These are phyloP conservation scores for Apostasia shenzhenica DNA, from an alignment of 106 monocot species.

Conservation along the genomic window DNA sequence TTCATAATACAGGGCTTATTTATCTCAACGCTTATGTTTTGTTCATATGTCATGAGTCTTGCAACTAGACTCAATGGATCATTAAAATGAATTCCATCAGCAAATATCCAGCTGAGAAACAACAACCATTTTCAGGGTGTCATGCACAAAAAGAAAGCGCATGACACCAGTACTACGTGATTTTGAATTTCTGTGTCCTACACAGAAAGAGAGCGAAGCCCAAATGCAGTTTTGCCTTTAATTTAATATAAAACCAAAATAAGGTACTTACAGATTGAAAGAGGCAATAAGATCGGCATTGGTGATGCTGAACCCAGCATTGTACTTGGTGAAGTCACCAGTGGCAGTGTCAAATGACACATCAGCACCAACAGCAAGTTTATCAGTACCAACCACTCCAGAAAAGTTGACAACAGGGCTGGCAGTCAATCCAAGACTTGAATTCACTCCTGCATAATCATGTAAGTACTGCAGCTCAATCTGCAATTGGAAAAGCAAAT, in stretches of 20 bases:
- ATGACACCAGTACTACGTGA: too few species aligned
- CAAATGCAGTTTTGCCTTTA: not conserved
- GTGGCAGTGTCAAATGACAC: constrained; percentile 71
- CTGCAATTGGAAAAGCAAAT: constrained; percentile 20
- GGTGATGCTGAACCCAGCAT: constrained; percentile 60
- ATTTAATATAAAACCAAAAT: not conserved
- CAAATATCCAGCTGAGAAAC: too few species aligned
- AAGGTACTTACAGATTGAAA: constrained; percentile 55
- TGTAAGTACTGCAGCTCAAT: constrained; percentile 69
- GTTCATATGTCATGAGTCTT: too few species aligned
- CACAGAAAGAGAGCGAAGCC: not conserved
- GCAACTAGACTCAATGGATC: too few species aligned
- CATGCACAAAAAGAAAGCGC: too few species aligned
- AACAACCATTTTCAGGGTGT: too few species aligned
- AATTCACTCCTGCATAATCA: constrained; percentile 54
- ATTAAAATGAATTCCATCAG: too few species aligned
- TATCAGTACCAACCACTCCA: constrained; percentile 45
- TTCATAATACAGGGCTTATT: too few species aligned
- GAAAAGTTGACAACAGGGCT: constrained; percentile 60
- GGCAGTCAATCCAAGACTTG: constrained; percentile 51
- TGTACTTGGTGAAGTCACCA: constrained; percentile 83
- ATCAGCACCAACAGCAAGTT: constrained; percentile 60
- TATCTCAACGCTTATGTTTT: too few species aligned
- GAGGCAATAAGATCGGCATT: constrained; percentile 68
- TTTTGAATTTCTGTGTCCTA: not conserved